Conservation (phyloP, 495 filamentous ascomycete genomes). For the Lasiosphaeria ovina region DNA sequence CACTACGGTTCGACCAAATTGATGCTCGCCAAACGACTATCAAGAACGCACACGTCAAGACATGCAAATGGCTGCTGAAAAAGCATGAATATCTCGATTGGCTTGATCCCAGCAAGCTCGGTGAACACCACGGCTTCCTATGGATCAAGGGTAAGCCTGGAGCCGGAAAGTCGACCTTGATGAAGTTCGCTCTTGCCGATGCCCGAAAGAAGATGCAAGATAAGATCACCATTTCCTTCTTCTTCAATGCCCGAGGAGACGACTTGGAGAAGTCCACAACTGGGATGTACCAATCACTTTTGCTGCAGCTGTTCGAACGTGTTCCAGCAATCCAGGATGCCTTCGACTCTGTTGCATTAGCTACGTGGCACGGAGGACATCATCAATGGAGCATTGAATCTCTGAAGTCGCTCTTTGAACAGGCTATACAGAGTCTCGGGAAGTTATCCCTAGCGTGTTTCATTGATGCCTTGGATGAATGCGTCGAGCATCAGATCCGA, state of each 20-base stretch:
- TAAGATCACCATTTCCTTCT: slow-evolving; percentile 24
- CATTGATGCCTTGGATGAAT: slow-evolving; percentile 48
- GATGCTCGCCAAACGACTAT: slow-evolving; percentile 38
- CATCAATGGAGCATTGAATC: slow-evolving; percentile 27
- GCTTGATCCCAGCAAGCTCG: slow-evolving; percentile 38
- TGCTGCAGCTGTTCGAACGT: slow-evolving; percentile 33
- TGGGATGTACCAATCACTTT: slow-evolving; percentile 57
- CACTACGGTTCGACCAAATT: slow-evolving; percentile 38
- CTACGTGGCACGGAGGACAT: slow-evolving; percentile 10
- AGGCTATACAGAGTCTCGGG: slow-evolving; percentile 27
- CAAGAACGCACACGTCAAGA: slow-evolving; percentile 39
- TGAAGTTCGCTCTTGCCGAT: slow-evolving; percentile 32
- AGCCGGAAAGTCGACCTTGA: slow-evolving; percentile 50
- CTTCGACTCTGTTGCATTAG: slow-evolving; percentile 21
- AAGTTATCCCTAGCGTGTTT: slow-evolving; percentile 29
- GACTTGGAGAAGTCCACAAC: slow-evolving; percentile 48
- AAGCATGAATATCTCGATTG: slow-evolving; percentile 42
- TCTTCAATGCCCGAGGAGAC: slow-evolving; percentile 39
- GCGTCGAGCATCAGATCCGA: slow-evolving; percentile 33
- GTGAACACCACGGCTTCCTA: slow-evolving; percentile 48
- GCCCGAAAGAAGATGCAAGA: slow-evolving; percentile 12
- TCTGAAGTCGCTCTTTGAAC: slow-evolving; percentile 32
- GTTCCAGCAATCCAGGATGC: slow-evolving; percentile 27
- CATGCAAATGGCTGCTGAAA: slow-evolving; percentile 51
- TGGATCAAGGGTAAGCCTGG: slow-evolving; percentile 61